Conservation (phyloP, 352 stramenopile species). For the Phytopythium chamaehyphon region DNA sequence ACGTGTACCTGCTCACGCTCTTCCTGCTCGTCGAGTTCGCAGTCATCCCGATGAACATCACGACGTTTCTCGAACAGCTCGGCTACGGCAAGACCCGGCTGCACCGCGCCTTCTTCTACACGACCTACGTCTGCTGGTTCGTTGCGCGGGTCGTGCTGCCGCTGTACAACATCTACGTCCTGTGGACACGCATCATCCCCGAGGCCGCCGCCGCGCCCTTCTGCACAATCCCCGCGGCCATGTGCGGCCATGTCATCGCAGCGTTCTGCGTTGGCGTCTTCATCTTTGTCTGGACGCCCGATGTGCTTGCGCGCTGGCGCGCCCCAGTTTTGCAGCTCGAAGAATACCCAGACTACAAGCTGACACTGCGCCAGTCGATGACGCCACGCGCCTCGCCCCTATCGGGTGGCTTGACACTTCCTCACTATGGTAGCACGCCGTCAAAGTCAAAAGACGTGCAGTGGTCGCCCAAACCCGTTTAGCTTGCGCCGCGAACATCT, state of each 20-base stretch:
- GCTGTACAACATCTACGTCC: conserved; percentile 76
- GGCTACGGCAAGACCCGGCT: conserved; percentile 57
- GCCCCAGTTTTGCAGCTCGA: conserved; percentile 58
- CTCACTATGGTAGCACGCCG: conserved; percentile 32
- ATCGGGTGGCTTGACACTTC: conserved; percentile 17
- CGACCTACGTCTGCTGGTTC: conserved; percentile 78
- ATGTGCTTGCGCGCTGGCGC: conserved; percentile 73
- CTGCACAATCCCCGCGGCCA: conserved; percentile 58
- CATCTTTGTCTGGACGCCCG: conserved; percentile 79
- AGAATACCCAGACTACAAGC: conserved; percentile 76
- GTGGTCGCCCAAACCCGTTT: conserved; percentile 26
- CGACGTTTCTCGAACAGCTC: conserved; percentile 76
- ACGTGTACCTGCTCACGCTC: conserved; percentile 74
- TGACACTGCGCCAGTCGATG: conserved; percentile 74
- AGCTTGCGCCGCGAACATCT: not conserved
- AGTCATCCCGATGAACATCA: conserved; percentile 78
- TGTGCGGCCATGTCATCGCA: conserved; percentile 80
- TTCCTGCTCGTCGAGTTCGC: conserved; percentile 85
- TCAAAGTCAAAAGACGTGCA: conserved; percentile 22
- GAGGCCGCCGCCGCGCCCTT: conserved; percentile 28
- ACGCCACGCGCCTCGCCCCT: conserved; percentile 63
- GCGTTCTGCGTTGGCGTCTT: conserved; percentile 81
- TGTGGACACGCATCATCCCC: conserved; percentile 74
- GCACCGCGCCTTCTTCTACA: conserved; percentile 68
- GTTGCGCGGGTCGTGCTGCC: conserved; percentile 65